These are phyloP conservation scores for Blastocystis sp. DNA, from an alignment of 352 stramenopile genomes.

Conservation along the genomic window DNA sequence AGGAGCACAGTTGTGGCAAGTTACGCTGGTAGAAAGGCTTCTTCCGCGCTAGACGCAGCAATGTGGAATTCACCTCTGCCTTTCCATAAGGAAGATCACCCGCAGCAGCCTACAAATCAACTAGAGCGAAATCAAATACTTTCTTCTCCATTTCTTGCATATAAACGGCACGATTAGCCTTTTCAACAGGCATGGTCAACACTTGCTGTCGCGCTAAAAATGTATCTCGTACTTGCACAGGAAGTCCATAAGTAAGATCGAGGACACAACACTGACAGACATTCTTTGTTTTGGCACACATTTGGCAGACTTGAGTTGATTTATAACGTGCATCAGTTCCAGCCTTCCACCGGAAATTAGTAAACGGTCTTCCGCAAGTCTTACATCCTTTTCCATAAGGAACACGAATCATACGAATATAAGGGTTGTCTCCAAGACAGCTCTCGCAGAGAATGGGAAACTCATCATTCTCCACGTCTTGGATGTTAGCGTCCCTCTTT, in stretches of 20 bases:
- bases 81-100: conserved; percentile 59
- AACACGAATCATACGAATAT: conserved; percentile 98
- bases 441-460: conserved; percentile 95
- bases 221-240: conserved; percentile 57
- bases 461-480: conserved; percentile 78
- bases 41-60: conserved; percentile 74
- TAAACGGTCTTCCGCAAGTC: conserved; percentile 94
- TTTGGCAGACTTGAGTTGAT: conserved; percentile 92
- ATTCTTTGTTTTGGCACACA: conserved; percentile 96
- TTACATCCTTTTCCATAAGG: conserved; percentile 89
- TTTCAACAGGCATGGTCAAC: conserved; percentile 76
- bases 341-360: conserved; percentile 93
- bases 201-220: conserved; percentile 66
- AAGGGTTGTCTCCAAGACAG: conserved; percentile 96
- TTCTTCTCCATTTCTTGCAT: conserved; percentile 83
- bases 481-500: conserved; percentile 66
- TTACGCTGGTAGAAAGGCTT: conserved; percentile 83
- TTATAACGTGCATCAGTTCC: conserved; percentile 93
- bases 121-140: conserved; percentile 73
- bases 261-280: conserved; percentile 97
- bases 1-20: conserved; percentile 79
- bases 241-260: conserved; percentile 89
- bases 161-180: conserved; percentile 81
- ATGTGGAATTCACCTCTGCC: conserved; percentile 70
- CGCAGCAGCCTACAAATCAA: conserved; percentile 69